Evolutionary conservation across 192 early-diverging fungal genomes (phyloP), one percentile per base, ranked within the genome.

Genomic region (Backusella westeae): DNA sequence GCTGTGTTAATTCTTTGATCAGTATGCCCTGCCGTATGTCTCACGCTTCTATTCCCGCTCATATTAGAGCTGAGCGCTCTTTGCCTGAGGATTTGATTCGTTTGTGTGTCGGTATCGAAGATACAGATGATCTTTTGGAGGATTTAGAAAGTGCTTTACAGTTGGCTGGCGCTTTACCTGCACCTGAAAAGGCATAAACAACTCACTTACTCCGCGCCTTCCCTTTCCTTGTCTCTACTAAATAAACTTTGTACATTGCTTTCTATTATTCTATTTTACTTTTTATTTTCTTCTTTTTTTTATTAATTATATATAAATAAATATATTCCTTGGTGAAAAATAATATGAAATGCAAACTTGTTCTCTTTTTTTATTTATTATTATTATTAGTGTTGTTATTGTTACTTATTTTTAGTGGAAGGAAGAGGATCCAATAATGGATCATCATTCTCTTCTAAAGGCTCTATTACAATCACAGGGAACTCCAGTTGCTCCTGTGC

Each of bases 21-120:
- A 95, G 94, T 77, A 97, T 99, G 96, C 96, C 96, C 23, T 99
- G 96, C 82, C 89, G 91, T 76, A 99, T 99, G 97, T 96, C 95
- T 6, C 97, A 99, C 77, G 93, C 97, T 34, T 96, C 94, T 69
- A 99, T 99, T 63, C 97, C 97, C 17, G 95, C 93, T 8, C 88
- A 93, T 75, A 89, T 98, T 7, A 89, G 97, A 66, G 90, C 92
- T 80, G 96, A 92, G 77, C 90, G 96, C 10, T 91, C 86, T 10
- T 81, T 99, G 70, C 94, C 96, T n/a, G 97, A 99, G 86, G 97
- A 99, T 85, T 85, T 99, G 82, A 96, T 99, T 78, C 89, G 97
- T 26, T 82, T 99, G 21, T 97, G 97, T 74, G 92, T 99, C 29
- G 97, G 97, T 32, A 99, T 99, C 75, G 97, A 99, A 75, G 95